Percentiles rank a stretch among this genome's conserved stretches.
Evolutionary conservation across 2,329 filamentous ascomycete species (phyloP).

Genomic region (Microcyclospora pomicola): DNA sequence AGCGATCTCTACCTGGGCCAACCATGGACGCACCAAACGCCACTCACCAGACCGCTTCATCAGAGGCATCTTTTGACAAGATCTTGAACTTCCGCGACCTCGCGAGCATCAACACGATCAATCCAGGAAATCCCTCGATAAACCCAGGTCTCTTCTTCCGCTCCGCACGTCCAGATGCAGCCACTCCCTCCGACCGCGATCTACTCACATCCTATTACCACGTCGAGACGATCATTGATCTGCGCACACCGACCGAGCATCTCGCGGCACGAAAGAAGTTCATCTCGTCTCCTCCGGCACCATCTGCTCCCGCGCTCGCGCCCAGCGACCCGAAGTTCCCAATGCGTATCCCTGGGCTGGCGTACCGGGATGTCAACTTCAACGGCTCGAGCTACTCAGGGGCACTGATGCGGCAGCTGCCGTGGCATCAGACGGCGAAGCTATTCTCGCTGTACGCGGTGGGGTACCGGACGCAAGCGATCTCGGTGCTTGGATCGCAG

Average conservation of each 20-base stretch:
- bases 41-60: too few species aligned
- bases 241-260: constrained; percentile 53
- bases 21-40: too few species aligned
- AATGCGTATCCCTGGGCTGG: constrained; percentile 48
- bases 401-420: constrained; percentile 52
- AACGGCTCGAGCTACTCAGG: constrained; percentile 59
- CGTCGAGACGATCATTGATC: constrained; percentile 62
- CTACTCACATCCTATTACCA: constrained; percentile 45
- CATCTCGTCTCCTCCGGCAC: constrained; percentile 30
- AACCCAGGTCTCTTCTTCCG: constrained; percentile 25
- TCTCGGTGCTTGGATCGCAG: constrained; percentile 53
- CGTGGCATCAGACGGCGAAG: constrained; percentile 51
- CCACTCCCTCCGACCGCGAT: constrained; percentile 49
- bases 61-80: constrained; percentile 43
- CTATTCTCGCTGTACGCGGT: constrained; percentile 49
- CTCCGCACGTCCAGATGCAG: constrained; percentile 45
- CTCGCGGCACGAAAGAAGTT: constrained; percentile 40
- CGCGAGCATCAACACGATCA: constrained; percentile 47
- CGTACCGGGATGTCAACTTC: constrained; percentile 55
- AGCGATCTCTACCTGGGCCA: too few species aligned
- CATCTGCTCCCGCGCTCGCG: constrained; percentile 31
- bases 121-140: too few species aligned
- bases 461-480: constrained; percentile 55
- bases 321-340: constrained; percentile 34
- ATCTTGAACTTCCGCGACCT: constrained; percentile 70